Base-by-base conservation (phyloP, 2,329 filamentous ascomycete species). In the Trichoderma simmonsii region DNA sequence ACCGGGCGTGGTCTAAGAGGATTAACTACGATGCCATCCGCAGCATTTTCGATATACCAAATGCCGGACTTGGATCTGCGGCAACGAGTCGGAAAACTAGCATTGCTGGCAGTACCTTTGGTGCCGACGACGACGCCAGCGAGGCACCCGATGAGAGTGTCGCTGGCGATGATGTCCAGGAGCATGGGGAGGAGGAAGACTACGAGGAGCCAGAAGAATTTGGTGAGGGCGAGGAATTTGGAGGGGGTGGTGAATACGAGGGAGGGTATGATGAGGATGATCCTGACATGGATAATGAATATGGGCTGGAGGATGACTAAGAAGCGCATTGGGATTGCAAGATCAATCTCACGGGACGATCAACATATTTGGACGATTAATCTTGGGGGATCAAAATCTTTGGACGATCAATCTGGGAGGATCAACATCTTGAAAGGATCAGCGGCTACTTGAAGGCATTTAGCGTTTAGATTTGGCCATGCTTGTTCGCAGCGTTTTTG, bases 1-100 rank as follows among this genome's bases (percentile, higher is more conserved):
- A 89, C 71, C 85, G 91, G 60, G 88, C 87, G 0, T 92, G 90
- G 81, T 93, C 90, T 74, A 92, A 90, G 80, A 91, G 92, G 77
- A 92, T 94, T 78, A 93, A 94, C 76, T 94, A 93, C 80, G 87
- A 88, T 69, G 87, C 86, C 48, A 87, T 91, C 74, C 83, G 85
- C 59, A 86, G 84, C 72, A 84, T 91, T 28, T 90, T 91, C 73
- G 85, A 87, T 75, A 80, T 82, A 75, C 80, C 81, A 26, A 82
- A 83, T 74, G 80, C 78, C 2, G 85, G 84, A 0, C 83, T 86
- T 0, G 87, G 86, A 0, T 88, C 86, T 28, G 84, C 84, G 14
- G 83, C 84, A 0, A 86, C 84, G 48, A 88, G 86, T 71, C 82
- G 83, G 65, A 83, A 78, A 78, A 84, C 79, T 24, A 83, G 81